Percentiles rank a stretch among this genome's conserved stretches.
phyloP scores from a whole-genome alignment of 164 flowering plant genomes.

The grape (Vitis vinifera) region ASM3070453v1 NC_081809.1:2478501-2479000 shows the following conservation, averaged over 20 bases:
- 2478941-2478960: conserved; percentile 83
- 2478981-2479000: conserved; percentile 88
- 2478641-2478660: conserved; percentile 89
- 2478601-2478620: conserved; percentile 61
- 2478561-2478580: conserved; percentile 68
- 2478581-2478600: conserved; percentile 76
- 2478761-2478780: conserved; percentile 81
- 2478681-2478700: conserved; percentile 88
- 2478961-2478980: conserved; percentile 77
- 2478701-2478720: conserved; percentile 87
- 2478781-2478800: conserved; percentile 73
- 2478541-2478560: conserved; percentile 77
- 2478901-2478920: conserved; percentile 88
- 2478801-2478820: conserved; percentile 86
- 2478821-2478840: conserved; percentile 46
- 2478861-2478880: conserved; percentile 26
- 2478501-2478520: conserved; percentile 95
- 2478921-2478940: conserved; percentile 97
- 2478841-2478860: conserved; percentile 29
- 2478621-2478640: conserved; percentile 54
- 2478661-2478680: conserved; percentile 92
- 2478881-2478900: conserved; percentile 50
- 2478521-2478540: conserved; percentile 69
- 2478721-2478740: conserved; percentile 97
- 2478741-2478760: conserved; percentile 91